phyloP scores from a whole-genome alignment of 176 grass and related monocot genomes.

The Paspalum vaginatum region DNA sequence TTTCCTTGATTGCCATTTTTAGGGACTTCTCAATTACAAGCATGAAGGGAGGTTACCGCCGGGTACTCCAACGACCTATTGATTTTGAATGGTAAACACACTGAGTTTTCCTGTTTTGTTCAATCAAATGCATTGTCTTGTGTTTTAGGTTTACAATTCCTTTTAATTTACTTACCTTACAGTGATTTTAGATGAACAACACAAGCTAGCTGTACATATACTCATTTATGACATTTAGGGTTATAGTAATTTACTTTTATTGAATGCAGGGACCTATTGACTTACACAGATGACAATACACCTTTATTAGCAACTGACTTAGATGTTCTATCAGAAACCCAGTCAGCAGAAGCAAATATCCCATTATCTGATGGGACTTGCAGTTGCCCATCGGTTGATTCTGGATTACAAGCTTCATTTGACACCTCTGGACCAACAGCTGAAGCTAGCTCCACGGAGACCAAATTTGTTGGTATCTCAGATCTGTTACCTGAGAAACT shows the following conservation, averaged over 20 bases:
- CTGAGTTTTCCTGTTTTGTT: neutral
- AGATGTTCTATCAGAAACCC: slow-evolving; percentile 59
- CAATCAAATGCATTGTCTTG: slow-evolving; percentile 11
- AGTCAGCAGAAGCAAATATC: slow-evolving; percentile 39
- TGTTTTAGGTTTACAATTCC: slow-evolving; percentile 16
- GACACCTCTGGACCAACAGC: slow-evolving; percentile 33
- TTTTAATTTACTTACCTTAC: neutral
- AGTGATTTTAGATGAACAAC: slow-evolving; percentile 20
- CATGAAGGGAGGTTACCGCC: slow-evolving; percentile 91
- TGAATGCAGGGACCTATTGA: slow-evolving; percentile 63
- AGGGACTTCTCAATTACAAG: slow-evolving; percentile 95
- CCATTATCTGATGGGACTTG: slow-evolving; percentile 32
- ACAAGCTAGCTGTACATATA: neutral
- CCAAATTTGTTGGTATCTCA: slow-evolving; percentile 42
- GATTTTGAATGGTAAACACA: slow-evolving; percentile 71
- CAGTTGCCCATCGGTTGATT: slow-evolving; percentile 18
- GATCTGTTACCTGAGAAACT: slow-evolving; percentile 55
- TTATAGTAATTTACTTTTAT: slow-evolving; percentile 33
- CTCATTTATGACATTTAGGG: slow-evolving; percentile 12
- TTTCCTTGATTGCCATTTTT: slow-evolving; percentile 32
- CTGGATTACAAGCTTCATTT: slow-evolving; percentile 19
- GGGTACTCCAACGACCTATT: slow-evolving; percentile 69
- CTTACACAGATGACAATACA: slow-evolving; percentile 64
- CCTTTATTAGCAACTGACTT: slow-evolving; percentile 74
- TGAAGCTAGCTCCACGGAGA: slow-evolving; percentile 20